Evolutionary conservation across 2,329 filamentous ascomycete species (phyloP), one percentile per base, ranked within the genome.

Genomic region (Neocatenulostroma microsporum): DNA sequence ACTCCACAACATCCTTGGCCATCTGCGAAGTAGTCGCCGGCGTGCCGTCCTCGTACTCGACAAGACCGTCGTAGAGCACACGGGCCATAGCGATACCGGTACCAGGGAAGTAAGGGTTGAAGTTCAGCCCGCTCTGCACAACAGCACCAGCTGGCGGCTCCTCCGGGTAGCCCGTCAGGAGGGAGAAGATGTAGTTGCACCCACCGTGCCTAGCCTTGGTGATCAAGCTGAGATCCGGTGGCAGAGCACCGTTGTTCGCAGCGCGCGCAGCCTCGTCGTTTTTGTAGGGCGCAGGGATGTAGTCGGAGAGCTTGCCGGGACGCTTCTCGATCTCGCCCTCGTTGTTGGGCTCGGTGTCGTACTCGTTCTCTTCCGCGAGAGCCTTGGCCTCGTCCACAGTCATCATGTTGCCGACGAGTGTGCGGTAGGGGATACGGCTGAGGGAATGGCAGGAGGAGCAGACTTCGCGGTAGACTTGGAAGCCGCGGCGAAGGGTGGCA

Each of bases 61-160:
- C 91, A 40, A 98, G 72, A 48, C 86, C 91, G 54, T 98, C 91
- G 70, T 94, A 98, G 44, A 98, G 79, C 44, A 96, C 91, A 78
- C 91, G 89, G 56, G 82, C 89, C 91, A 98, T 98, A 58, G 84
- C 91, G 64, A 98, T 98, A 62, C 89, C 89, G 54, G 91, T 96
- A 62, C 91, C 91, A 40, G 91, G 91, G 81, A 98, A 98, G 76
- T 95, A 98, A 44, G 91, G 91, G 78, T 98, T 98, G 80, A 98
- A 98, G 80, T 96, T 95, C 68, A 98, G 80, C 59, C 91, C 91
- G 45, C 80, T 78, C 55, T 80, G 81, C 42, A 98, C 82, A 55
- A 76, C 70, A 46, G 84, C 87, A 62, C 91, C 91, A 34, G 91
- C 85, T 36, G 91, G 91, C 42, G 86, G 76, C 70, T 98, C 91